phyloP scores from a whole-genome alignment of 2,329 filamentous ascomycete species.

The Domatiomyces globalis region DNA sequence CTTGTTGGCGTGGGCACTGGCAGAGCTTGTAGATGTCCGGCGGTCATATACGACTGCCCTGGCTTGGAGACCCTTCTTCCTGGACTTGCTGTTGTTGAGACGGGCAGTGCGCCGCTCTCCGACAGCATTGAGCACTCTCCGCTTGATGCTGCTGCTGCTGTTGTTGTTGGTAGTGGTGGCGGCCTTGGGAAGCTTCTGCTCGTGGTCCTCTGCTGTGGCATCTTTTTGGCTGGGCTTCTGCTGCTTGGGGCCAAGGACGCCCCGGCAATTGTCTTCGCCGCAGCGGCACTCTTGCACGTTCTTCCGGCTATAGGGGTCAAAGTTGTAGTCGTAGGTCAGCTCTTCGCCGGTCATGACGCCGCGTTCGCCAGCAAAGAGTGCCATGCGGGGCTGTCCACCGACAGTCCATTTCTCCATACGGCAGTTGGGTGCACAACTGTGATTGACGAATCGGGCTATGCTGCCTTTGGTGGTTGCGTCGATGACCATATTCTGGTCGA shows the following conservation, averaged over 20 bases:
- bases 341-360: conserved; percentile 93
- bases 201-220: conserved; percentile 8
- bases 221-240: conserved; percentile 43
- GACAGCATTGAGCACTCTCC: conserved; percentile 7
- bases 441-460: conserved; percentile 95
- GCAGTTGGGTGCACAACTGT: conserved; percentile 92
- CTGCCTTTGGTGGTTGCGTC: conserved; percentile 69
- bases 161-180: conserved; percentile 10
- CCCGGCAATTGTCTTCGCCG: conserved; percentile 46
- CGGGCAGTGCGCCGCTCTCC: conserved; percentile 11
- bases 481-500: conserved; percentile 97
- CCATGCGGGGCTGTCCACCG: conserved; percentile 85
- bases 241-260: conserved; percentile 43
- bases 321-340: conserved; percentile 83
- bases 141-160: conserved; percentile 3
- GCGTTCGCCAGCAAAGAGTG: conserved; percentile 77
- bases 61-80: neutral
- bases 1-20: conserved; percentile 5
- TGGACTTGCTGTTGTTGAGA: conserved; percentile 10
- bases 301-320: conserved; percentile 48
- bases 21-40: conserved; percentile 5
- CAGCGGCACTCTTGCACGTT: conserved; percentile 52
- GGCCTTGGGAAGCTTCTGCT: conserved; percentile 9
- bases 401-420: conserved; percentile 98
- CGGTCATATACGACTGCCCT: conserved; percentile 4